These are phyloP conservation scores for Populus simonii DNA, from an alignment of 345 rosid genomes.

Conservation along the genomic window DNA sequence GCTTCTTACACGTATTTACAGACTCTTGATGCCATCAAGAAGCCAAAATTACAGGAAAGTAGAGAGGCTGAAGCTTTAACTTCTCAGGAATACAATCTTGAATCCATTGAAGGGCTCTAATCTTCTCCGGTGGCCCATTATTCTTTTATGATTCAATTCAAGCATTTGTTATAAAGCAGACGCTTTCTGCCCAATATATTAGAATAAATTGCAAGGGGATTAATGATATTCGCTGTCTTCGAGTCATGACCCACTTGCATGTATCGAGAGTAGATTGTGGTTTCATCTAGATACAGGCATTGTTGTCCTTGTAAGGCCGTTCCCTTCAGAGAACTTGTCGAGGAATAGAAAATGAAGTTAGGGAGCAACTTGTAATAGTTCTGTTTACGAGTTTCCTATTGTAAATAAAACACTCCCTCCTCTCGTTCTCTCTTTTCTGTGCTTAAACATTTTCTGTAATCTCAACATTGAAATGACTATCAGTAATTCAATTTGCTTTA, in stretches of 20 bases:
- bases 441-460: neutral
- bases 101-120: slow-evolving; percentile 90
- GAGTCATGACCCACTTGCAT: neutral
- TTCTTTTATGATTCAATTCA: slow-evolving; percentile 4
- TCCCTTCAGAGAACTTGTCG: neutral
- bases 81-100: slow-evolving; percentile 73
- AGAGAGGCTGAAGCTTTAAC: slow-evolving; percentile 46
- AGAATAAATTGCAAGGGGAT: neutral
- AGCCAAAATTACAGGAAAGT: slow-evolving; percentile 50
- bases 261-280: neutral
- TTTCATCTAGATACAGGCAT: neutral
- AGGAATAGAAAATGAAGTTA: neutral
- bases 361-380: neutral
- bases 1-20: slow-evolving; percentile 74
- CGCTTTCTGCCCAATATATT: neutral
- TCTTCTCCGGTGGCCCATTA: slow-evolving; percentile 12
- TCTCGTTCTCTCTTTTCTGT: neutral
- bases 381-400: neutral
- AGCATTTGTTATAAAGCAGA: slow-evolving; percentile 7
- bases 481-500: neutral
- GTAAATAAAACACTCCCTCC: slow-evolving; percentile 3
- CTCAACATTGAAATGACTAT: neutral
- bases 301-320: neutral
- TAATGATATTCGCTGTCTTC: neutral
- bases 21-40: slow-evolving; percentile 59